These are phyloP conservation scores for Boletus rex-veris DNA, from an alignment of 768 basidiomycete species.

Conservation along the genomic window DNA sequence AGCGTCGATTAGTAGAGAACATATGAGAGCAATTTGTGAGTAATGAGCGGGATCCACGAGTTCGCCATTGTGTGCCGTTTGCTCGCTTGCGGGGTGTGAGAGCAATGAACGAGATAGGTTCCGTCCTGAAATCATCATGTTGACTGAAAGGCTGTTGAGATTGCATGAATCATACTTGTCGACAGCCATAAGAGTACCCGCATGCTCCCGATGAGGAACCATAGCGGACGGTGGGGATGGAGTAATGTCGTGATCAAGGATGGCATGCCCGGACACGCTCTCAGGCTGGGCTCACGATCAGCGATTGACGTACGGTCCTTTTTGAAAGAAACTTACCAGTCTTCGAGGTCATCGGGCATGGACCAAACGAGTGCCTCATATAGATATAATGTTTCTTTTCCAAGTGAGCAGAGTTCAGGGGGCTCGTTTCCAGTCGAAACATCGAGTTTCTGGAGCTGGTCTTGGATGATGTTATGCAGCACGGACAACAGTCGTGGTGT, in stretches of 20 bases:
- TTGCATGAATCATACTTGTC: constrained; percentile 33
- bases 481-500: constrained; percentile 37
- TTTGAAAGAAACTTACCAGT: constrained; percentile 25
- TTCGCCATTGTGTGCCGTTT: constrained; percentile 15
- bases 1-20: constrained; percentile 45
- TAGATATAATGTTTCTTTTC: constrained; percentile 42
- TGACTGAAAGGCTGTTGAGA: constrained; percentile 2
- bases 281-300: constrained; percentile 32
- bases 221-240: constrained; percentile 46
- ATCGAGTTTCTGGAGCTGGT: constrained; percentile 36
- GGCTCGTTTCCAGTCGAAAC: constrained; percentile 26
- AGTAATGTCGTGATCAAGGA: constrained; percentile 48
- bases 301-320: neutral
- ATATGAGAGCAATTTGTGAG: constrained; percentile 47
- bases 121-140: constrained; percentile 37
- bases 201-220: constrained; percentile 46
- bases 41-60: constrained; percentile 30
- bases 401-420: constrained; percentile 32
- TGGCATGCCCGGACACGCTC: constrained; percentile 36
- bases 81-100: constrained; percentile 30
- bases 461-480: constrained; percentile 41
- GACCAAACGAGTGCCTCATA: constrained; percentile 55
- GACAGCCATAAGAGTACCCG: constrained; percentile 54
- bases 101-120: constrained; percentile 43
- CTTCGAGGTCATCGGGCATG: constrained; percentile 40